Conservation (phyloP, 176 grass and related monocot species). For the Tillandsia fasciculata region DNA sequence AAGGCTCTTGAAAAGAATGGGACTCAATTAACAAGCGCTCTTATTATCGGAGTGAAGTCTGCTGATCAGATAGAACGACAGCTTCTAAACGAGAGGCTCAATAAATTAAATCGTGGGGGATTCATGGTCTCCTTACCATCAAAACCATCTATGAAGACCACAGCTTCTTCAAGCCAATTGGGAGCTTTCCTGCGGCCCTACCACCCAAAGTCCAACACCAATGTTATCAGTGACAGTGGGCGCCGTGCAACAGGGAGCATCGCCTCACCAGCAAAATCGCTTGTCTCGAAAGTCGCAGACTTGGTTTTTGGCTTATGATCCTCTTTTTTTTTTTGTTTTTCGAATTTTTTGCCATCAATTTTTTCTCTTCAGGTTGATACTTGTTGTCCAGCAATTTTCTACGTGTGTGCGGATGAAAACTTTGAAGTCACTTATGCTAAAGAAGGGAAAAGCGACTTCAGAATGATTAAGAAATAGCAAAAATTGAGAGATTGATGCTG, state of each 20-base stretch:
- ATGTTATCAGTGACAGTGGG: slow-evolving; percentile 25
- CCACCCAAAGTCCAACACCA: slow-evolving; percentile 33
- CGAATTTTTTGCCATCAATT: too few species aligned
- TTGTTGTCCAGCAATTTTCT: background rate
- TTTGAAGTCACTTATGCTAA: background rate
- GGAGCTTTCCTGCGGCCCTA: slow-evolving; percentile 43
- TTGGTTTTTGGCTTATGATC: slow-evolving; percentile 76
- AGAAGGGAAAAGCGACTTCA: background rate
- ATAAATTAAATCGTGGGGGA: slow-evolving; percentile 40
- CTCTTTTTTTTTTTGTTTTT: too few species aligned
- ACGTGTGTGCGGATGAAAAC: background rate
- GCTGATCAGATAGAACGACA: slow-evolving; percentile 51
- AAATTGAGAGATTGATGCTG: background rate
- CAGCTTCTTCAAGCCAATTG: slow-evolving; percentile 28
- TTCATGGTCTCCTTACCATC: slow-evolving; percentile 64
- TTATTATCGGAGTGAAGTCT: slow-evolving; percentile 86
- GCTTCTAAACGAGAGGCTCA: slow-evolving; percentile 46
- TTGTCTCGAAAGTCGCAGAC: slow-evolving; percentile 71
- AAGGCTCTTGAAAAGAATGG: slow-evolving; percentile 87
- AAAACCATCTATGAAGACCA: slow-evolving; percentile 27
- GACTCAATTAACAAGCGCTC: slow-evolving; percentile 49
- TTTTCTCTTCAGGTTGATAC: background rate
- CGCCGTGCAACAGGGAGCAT: slow-evolving; percentile 32
- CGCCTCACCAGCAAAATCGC: slow-evolving; percentile 57
- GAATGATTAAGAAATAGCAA: background rate